Evolutionary conservation across 192 early-diverging fungal genomes (phyloP).

Genomic region (Thoreauomyces humboldtii): DNA sequence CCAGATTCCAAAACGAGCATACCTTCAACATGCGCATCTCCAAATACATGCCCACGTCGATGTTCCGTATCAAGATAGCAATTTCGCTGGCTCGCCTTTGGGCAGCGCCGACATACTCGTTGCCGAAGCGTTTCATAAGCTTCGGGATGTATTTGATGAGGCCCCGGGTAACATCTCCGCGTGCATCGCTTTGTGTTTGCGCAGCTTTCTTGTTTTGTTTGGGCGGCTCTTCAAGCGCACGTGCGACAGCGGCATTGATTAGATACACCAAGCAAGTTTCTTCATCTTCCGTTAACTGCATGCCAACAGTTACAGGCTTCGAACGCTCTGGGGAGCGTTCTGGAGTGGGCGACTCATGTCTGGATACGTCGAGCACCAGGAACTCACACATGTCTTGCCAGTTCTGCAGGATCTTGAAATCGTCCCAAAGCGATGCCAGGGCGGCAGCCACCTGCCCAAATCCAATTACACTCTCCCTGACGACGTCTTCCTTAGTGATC

Average conservation of each 20-base stretch:
- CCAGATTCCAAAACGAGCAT: no score
- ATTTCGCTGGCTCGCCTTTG: conserved; percentile 24
- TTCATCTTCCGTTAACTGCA: conserved; percentile 30
- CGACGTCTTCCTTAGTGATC: conserved; percentile 2
- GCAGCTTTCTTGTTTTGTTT: conserved; percentile 16
- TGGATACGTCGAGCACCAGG: conserved; percentile 29
- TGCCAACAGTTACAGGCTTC: neutral
- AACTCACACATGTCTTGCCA: conserved; percentile 43
- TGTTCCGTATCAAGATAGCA: conserved; percentile 26
- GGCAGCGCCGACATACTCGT: conserved; percentile 31
- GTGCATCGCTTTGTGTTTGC: neutral
- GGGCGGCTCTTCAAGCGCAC: conserved; percentile 1
- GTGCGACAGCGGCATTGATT: conserved; percentile 25
- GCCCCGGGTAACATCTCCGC: conserved; percentile 17
- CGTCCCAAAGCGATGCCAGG: conserved; percentile 26
- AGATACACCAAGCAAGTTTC: conserved; percentile 38
- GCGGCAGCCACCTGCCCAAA: conserved; percentile 29
- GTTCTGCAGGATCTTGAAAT: conserved; percentile 27
- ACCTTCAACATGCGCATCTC: conserved; percentile 46
- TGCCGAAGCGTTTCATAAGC: conserved; percentile 34
- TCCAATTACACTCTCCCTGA: conserved; percentile 10
- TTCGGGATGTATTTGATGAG: conserved; percentile 38
- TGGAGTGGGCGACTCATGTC: no score
- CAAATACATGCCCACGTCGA: conserved; percentile 37
- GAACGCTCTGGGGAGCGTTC: neutral